phyloP scores from a whole-genome alignment of 164 flowering plant genomes.

The Umbilicus rupestris region DNA sequence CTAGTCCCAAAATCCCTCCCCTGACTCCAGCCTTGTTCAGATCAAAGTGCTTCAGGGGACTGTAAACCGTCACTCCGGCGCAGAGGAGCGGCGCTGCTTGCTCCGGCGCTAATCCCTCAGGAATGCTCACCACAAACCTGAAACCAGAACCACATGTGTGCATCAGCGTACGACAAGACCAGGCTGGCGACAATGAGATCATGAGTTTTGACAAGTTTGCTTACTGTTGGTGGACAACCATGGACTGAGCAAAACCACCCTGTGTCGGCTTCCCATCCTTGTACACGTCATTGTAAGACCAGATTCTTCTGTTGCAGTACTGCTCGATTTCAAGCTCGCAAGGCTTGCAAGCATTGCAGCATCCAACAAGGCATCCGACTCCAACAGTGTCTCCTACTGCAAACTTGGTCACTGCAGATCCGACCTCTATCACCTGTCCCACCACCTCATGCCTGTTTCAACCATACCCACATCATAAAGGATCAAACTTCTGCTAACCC shows the following conservation, averaged over 20 bases:
- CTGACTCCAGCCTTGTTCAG: constrained; percentile 41
- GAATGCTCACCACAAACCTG: constrained; percentile 61
- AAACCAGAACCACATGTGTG: background rate
- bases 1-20: constrained; percentile 63
- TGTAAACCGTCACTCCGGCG: constrained; percentile 69
- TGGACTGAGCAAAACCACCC: constrained; percentile 73
- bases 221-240: constrained; percentile 85
- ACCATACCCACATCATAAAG: background rate
- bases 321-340: constrained; percentile 75
- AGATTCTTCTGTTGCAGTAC: constrained; percentile 81
- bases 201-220: background rate
- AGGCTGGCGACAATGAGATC: background rate
- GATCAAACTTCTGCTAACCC: background rate
- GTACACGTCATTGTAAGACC: constrained; percentile 85
- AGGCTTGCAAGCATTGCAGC: constrained; percentile 48
- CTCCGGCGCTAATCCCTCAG: constrained; percentile 54
- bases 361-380: constrained; percentile 49
- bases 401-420: constrained; percentile 46
- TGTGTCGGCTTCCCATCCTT: constrained; percentile 83
- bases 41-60: constrained; percentile 61
- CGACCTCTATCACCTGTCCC: constrained; percentile 67
- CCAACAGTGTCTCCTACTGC: constrained; percentile 50
- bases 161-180: background rate
- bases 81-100: constrained; percentile 77
- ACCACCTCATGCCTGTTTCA: constrained; percentile 56